Evolutionary conservation across 768 basidiomycete genomes (phyloP), one percentile per base, ranked within the genome.

Genomic region (Thelephora aurantiotincta): DNA sequence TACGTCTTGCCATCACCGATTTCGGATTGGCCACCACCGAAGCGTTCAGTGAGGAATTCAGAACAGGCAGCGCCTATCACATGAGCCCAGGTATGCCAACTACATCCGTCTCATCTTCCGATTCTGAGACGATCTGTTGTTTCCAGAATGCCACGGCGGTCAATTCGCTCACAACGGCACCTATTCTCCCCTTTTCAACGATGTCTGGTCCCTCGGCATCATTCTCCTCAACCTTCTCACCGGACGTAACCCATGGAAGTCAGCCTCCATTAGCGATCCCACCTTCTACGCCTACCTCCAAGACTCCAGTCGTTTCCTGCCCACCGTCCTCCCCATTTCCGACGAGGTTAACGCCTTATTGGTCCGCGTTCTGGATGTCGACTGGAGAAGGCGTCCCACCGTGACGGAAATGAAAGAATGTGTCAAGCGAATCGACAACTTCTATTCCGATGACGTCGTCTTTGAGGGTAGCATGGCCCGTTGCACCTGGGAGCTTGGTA

Each of bases 41-140:
- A 53, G 77, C 75, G 58, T 69, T 76, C 48, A 91, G 88, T 57
- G 75, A 75, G 47, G 93, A 98, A 63, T 90, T 92, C 64, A 78
- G 88, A 45, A 96, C 92, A 33, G 93, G 93, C n/a, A 92, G 88
- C 56, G 78, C 92, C n/a, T 96, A 91, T 64, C 94, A 96, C 65
- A 93, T 98, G 85, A 92, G 89, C 58, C 93, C 93, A 64, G 90
- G 86, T 80, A 63, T 44, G 73, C 62, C 48, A 19, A 51, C 60
- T 52, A 30, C 26, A 4, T 9, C 26, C 9, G 14, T 22, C 26
- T 52, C 50, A 47, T 46, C 37, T 51, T 14, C 52, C 49, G 33
- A 45, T 45, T 35, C 35, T 51, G 66, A 45, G 22, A 44, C 52
- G 53, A 23, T 52, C 26, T 55, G 61, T 57, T 34, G 65, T 58